These are phyloP conservation scores for Talaromyces ruber DNA, from an alignment of 495 filamentous ascomycete species.

Conservation along the genomic window DNA sequence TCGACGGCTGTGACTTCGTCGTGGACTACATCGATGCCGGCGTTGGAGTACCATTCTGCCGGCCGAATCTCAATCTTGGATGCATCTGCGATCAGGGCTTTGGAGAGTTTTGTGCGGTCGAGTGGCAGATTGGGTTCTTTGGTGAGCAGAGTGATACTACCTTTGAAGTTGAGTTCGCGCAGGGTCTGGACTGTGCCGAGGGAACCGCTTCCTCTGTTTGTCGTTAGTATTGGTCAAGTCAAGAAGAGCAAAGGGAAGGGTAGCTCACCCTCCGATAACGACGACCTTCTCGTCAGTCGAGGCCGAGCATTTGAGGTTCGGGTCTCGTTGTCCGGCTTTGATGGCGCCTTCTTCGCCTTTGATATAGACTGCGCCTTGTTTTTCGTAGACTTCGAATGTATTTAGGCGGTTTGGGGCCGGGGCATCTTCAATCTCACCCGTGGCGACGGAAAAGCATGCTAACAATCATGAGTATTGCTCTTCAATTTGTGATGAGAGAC, in stretches of 20 bases:
- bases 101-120: conserved; percentile 92
- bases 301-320: conserved; percentile 64
- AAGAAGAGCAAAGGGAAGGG: background rate
- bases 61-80: conserved; percentile 69
- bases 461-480: conserved; percentile 7
- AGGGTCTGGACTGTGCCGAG: conserved; percentile 74
- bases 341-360: conserved; percentile 72
- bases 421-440: conserved; percentile 92
- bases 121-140: conserved; percentile 77
- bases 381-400: conserved; percentile 71
- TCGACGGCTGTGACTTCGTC: conserved; percentile 74
- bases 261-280: conserved; percentile 74
- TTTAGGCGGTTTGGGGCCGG: conserved; percentile 76
- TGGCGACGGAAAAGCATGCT: conserved; percentile 86
- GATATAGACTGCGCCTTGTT: conserved; percentile 76
- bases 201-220: conserved; percentile 62
- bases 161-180: conserved; percentile 71
- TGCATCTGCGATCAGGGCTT: conserved; percentile 79
- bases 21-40: conserved; percentile 60
- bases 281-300: conserved; percentile 62
- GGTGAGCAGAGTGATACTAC: conserved; percentile 76
- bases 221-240: conserved; percentile 9
- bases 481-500: background rate
- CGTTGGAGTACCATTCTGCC: conserved; percentile 66
- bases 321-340: conserved; percentile 62